Evolutionary conservation across 1,284 basidiomycete genomes (phyloP), one percentile per base, ranked within the genome.

Genomic region (Irpex lacteus): DNA sequence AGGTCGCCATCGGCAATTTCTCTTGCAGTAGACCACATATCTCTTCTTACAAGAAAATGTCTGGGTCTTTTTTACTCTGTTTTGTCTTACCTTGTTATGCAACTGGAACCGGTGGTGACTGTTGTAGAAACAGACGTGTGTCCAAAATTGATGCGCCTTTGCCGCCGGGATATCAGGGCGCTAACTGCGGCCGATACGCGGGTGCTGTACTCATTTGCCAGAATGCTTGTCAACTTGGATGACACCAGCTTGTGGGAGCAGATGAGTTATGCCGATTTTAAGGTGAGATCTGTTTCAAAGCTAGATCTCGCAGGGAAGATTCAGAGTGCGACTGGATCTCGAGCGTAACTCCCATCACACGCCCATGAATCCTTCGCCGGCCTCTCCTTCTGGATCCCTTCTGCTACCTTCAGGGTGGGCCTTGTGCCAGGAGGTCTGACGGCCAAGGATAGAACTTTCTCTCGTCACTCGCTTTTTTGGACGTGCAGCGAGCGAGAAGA

Each of bases 1-100:
- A 91, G 79, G 80, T 96, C 94, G 5, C 92, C 94, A 8, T 83
- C 85, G 57, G 89, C 87, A 67, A 96, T 90, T 62, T 84, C 77
- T 53, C 81, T 80, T 44, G 85, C 81, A 47, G 80, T 81, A 49
- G 90, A 91, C 90, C 91, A 93, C 91, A 93, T 92, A 8, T 9
- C 18, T 9, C 8, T 53, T 8, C 8, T 26, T 56, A 9, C 21
- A n/a, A 9, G 52, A n/a, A 26, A 9, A 26, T 9, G 21, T 13
- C 11, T 52, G 11, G 50, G 7, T n/a, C 7, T n/a, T 8, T 9
- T 52, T 52, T 9, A n/a, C 15, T 8, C 18, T 18, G 50, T 52
- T 18, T 21, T n/a, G 7, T 18, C 50, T 52, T 47, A 47, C 44
- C 44, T 11, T 47, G 44, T 26, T 26, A 26, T 26, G 26, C 26